Evolutionary conservation across 148 eudicot genomes (phyloP).

Genomic region (Chenopodium suecicum): DNA sequence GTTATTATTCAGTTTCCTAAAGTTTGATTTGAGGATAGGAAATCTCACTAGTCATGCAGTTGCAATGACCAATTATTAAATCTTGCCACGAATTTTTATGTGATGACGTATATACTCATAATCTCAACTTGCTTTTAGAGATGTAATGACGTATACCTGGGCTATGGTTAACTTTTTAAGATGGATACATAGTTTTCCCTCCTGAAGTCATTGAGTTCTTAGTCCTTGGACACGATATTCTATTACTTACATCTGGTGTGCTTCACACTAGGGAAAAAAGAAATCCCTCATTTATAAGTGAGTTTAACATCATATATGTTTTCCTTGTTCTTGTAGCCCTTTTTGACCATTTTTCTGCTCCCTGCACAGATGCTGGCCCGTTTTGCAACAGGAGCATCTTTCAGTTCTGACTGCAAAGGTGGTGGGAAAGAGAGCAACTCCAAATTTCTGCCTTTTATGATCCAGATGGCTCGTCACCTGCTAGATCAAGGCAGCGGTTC

Average conservation of each 20-base stretch:
- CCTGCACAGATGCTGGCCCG: constrained; percentile 89
- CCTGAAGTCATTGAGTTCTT: background rate
- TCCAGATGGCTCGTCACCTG: constrained; percentile 89
- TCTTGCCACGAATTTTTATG: background rate
- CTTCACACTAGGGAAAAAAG: background rate
- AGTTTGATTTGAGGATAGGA: background rate
- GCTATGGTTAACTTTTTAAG: background rate
- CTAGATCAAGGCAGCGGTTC: constrained; percentile 75
- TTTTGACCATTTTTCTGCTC: background rate
- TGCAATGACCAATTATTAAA: background rate
- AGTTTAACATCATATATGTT: background rate
- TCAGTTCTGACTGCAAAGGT: constrained; percentile 80
- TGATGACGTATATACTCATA: background rate
- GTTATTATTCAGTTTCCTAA: background rate
- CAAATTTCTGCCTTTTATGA: constrained; percentile 84
- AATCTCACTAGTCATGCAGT: background rate
- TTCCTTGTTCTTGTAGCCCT: background rate
- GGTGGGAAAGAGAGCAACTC: constrained; percentile 99
- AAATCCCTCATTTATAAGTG: background rate
- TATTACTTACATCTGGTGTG: too few species aligned
- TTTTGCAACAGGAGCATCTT: constrained; percentile 94
- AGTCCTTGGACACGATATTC: too few species aligned
- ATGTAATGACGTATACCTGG: too few species aligned
- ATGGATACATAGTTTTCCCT: background rate
- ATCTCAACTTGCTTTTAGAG: background rate